Percentiles rank a stretch among this genome's conserved stretches.
Evolutionary conservation across 257 asterid genomes (phyloP).

Genomic region (Plectranthus barbatus): DNA sequence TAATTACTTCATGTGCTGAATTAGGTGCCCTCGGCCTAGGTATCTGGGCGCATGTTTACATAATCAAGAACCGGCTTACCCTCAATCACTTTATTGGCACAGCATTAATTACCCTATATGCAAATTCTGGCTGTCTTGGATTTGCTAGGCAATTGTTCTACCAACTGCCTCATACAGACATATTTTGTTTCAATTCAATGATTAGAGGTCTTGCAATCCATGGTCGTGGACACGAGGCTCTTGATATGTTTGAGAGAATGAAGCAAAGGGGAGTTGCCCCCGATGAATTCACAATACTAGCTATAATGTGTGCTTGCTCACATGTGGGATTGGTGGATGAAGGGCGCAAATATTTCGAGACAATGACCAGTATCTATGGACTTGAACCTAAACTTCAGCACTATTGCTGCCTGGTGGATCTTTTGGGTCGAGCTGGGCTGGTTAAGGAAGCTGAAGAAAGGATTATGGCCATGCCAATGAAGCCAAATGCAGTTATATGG

Average conservation of each 20-base stretch:
- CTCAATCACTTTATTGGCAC: conserved; percentile 45
- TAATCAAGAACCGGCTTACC: conserved; percentile 28
- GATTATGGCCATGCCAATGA: conserved; percentile 38
- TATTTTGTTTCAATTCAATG: conserved; percentile 62
- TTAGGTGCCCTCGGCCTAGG: conserved; percentile 59
- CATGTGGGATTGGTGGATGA: conserved; percentile 59
- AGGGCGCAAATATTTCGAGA: conserved; percentile 42
- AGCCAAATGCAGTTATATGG: conserved; percentile 52
- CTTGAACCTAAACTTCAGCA: conserved; percentile 57
- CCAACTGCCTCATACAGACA: conserved; percentile 34
- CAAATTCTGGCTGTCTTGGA: conserved; percentile 47
- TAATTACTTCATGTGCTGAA: conserved; percentile 52
- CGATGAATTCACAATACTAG: conserved; percentile 46
- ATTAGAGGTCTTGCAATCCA: conserved; percentile 63
- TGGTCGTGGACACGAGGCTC: conserved; percentile 47
- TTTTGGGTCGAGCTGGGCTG: conserved; percentile 58
- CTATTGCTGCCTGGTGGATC: conserved; percentile 62
- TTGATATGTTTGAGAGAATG: conserved; percentile 46
- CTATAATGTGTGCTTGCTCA: conserved; percentile 58
- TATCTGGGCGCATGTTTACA: conserved; percentile 48
- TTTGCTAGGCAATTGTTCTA: conserved; percentile 41
- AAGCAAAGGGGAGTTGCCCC: conserved; percentile 27
- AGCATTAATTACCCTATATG: conserved; percentile 47
- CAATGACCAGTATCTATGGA: conserved; percentile 34
- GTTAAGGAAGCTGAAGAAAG: conserved; percentile 44